Base-by-base conservation (phyloP, 768 basidiomycete species). In the Obba rivulosa region DNA sequence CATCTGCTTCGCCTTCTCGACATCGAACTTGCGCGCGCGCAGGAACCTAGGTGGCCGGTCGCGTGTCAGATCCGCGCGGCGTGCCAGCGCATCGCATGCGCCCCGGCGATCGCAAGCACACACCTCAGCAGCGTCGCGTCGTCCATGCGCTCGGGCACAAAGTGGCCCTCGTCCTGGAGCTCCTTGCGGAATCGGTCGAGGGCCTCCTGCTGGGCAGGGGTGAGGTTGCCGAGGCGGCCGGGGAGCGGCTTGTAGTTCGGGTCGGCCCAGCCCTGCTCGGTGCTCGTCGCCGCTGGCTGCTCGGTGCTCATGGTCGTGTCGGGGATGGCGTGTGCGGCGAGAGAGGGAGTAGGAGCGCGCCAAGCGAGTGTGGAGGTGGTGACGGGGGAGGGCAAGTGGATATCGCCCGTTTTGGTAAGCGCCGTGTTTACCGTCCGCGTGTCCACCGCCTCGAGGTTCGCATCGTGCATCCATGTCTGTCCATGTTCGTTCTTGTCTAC, bases 11-110 rank as follows among this genome's bases (percentile, higher is more conserved):
- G 92, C 78, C 63, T 81, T 82, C 38, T 63, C 65, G 8, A 95
- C 65, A 69, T 98, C 92, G 56, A 97, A 99, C 68, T 87, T 93
- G 56, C 96, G 77, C 5, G 95, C 96, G 31, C 96, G 79, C 51
- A 97, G 70, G 71, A 95, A 99, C 61, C 93, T 91, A 52, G 51
- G 40, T 40, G 28, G 20, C 34, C 40, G 35, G 24, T 18, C 31
- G 45, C n/a, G 16, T 20, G 13, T 23, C 16, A 34, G 37, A 5
- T 18, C 18, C 38, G 42, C 44, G 36, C 34, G 25, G 22, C 17
- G 34, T 21, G 18, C 34, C 34, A 13, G 45, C 20, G 16, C 21
- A 25, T 37, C 45, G 20, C 45, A 16, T 5, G 38, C 38, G 38
- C 8, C 1, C 41, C 24, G 14, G 38, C 25, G 14, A 40, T 4